Evolutionary conservation across 352 stramenopile species (phyloP).

Genomic region (Phytophthora megakarya): DNA sequence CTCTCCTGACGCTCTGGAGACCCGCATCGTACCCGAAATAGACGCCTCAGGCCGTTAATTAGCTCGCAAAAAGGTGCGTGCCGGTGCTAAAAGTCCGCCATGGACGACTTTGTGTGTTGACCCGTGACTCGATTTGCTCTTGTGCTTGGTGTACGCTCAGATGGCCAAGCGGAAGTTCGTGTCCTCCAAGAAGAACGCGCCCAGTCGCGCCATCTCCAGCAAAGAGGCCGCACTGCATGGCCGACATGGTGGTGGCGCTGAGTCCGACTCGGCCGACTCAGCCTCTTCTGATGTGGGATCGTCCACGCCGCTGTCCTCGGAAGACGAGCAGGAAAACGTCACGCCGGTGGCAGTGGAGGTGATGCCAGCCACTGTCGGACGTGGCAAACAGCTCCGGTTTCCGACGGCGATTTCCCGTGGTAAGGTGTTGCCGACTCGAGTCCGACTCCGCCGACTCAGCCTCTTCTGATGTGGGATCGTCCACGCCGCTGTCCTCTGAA

Average conservation of each 20-base stretch:
- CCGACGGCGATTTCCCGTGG: conserved; percentile 69
- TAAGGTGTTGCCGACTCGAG: conserved; percentile 62
- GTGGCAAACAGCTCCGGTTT: conserved; percentile 83
- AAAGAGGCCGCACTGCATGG: conserved; percentile 81
- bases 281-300: conserved; percentile 44
- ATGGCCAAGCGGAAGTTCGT: conserved; percentile 89
- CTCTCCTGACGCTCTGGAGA: not conserved
- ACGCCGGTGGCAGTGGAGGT: conserved; percentile 61
- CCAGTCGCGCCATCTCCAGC: conserved; percentile 78
- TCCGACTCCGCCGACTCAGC: conserved; percentile 37
- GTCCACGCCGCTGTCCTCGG: conserved; percentile 45
- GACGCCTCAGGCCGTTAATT: conserved; percentile 20
- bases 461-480: conserved; percentile 46
- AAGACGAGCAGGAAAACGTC: conserved; percentile 37
- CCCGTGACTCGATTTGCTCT: conserved; percentile 3
- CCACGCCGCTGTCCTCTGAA: conserved; percentile 43
- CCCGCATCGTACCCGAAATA: conserved; percentile 27
- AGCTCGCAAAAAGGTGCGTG: conserved; percentile 34
- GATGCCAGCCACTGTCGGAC: conserved; percentile 68
- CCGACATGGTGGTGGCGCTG: conserved; percentile 31
- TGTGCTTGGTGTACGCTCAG: conserved; percentile 17
- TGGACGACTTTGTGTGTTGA: conserved; percentile 1
- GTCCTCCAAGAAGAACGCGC: conserved; percentile 88
- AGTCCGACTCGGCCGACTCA: conserved; percentile 26
- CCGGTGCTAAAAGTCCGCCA: not conserved